Conservation (phyloP, 2,329 filamentous ascomycete species). For the Coniochaeta prunicola region DNA sequence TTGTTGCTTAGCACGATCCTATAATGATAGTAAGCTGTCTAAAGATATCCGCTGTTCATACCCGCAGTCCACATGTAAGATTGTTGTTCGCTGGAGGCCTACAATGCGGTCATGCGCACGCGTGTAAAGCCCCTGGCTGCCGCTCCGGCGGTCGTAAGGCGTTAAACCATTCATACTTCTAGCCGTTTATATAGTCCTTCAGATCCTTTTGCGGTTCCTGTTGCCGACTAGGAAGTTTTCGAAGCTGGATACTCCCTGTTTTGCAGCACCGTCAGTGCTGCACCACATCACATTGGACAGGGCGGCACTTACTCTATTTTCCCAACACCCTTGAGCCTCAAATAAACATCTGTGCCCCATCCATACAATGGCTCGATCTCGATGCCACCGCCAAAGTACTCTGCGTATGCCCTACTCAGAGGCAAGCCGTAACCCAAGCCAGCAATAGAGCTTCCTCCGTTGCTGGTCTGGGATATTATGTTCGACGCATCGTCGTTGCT, state of each 20-base stretch:
- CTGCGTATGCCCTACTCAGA: constrained; percentile 84
- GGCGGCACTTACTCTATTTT: constrained; percentile 33
- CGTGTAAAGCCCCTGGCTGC: too few species aligned
- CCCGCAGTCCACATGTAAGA: too few species aligned
- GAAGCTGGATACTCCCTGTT: not conserved
- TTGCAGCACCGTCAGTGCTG: not conserved
- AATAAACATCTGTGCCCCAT: constrained; percentile 73
- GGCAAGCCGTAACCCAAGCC: constrained; percentile 91
- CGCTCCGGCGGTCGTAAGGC: not conserved
- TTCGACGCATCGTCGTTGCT: constrained; percentile 61
- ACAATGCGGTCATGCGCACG: too few species aligned
- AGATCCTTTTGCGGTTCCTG: too few species aligned
- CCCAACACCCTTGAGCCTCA: constrained; percentile 56
- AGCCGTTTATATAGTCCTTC: too few species aligned
- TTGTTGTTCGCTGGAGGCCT: too few species aligned
- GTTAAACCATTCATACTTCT: not conserved
- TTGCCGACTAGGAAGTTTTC: too few species aligned
- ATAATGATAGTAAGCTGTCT: too few species aligned
- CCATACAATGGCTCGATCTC: constrained; percentile 92
- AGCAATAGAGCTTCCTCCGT: constrained; percentile 76
- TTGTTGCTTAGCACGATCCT: too few species aligned
- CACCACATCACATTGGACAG: not conserved
- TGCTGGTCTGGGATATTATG: constrained; percentile 64
- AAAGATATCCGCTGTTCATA: too few species aligned
- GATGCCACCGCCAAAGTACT: constrained; percentile 96